Base-by-base conservation (phyloP, 2,329 filamentous ascomycete genomes). In the Samsoniella hepiali region DNA sequence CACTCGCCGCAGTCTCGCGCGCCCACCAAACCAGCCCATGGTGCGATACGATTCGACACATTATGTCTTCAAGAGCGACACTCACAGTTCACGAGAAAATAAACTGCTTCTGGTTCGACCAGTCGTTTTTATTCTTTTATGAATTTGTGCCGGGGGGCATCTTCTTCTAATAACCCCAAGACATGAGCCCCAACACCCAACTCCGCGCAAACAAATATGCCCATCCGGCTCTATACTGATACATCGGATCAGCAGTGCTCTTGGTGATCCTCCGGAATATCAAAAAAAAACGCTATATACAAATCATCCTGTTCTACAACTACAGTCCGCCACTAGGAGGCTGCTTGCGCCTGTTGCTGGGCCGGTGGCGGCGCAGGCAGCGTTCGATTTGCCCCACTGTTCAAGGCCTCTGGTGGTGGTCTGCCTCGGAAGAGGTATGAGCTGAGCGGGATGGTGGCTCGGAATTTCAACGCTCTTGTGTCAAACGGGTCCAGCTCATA, bases 401-500 rank as follows among this genome's bases (percentile, higher is more conserved):
- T 65, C 51, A 64, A 38, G 8, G 65, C 67, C 57, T 70, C 70
- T 58, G 62, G 69, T 40, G 67, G 73, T 40, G 73, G 78, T 65
- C 79, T 74, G 44, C 74, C 72, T 49, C 76, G 72, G 56, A 77
- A 76, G 67, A 77, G 75, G 32, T 77, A 76, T 57, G 77, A 74
- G 51, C 79, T 80, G 44, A 84, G 72, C 1, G 83, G 84, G 27
- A 86, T 83, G 7, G 80, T 83, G n/a, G 85, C 82, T 45, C 86
- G 79, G 68, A 87, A 89, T 69, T 82, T 85, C 69, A 89, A 75
- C 29, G 84, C 82, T 29, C 79, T 78, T 17, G 82, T 83, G 69
- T 85, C 84, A 68, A 83, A 88, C 44, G 89, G 90, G 72, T 97
- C 92, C 64, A 93, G 83, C 62, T 88, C 84, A 78, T 93, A 93